Conservation (phyloP, 768 basidiomycete genomes). For the Fistulinella prunicolor region DNA sequence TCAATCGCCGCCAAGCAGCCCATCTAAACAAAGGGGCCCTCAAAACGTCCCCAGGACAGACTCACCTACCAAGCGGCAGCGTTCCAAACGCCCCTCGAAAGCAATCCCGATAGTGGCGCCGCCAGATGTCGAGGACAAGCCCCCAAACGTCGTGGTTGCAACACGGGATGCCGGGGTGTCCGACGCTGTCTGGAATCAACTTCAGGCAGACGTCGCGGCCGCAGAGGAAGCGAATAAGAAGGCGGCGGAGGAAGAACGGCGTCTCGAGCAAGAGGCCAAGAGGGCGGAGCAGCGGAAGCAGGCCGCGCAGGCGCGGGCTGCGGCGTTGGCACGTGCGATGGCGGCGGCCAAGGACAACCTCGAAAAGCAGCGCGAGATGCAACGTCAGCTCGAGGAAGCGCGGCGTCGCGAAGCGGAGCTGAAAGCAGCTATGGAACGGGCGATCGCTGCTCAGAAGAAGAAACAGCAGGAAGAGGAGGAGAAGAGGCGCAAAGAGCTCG, state of each 20-base stretch:
- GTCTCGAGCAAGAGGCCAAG: slow-evolving; percentile 18
- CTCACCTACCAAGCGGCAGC: neutral
- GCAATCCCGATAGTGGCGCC: no score
- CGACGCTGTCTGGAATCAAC: slow-evolving; percentile 50
- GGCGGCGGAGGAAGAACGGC: slow-evolving; percentile 19
- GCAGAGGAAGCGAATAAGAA: slow-evolving; percentile 18
- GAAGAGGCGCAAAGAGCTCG: slow-evolving; percentile 17
- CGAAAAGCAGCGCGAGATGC: slow-evolving; percentile 22
- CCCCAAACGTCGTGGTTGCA: slow-evolving; percentile 6
- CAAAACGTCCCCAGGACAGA: neutral
- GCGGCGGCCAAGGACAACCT: slow-evolving; percentile 18
- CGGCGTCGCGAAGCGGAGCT: slow-evolving; percentile 28
- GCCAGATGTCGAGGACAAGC: neutral
- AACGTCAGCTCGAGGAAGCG: slow-evolving; percentile 29
- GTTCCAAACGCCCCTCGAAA: neutral
- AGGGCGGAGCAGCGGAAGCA: slow-evolving; percentile 10
- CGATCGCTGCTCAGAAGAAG: slow-evolving; percentile 27
- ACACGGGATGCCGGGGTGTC: slow-evolving; percentile 52
- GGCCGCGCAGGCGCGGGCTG: slow-evolving; percentile 8
- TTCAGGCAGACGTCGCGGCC: slow-evolving; percentile 39
- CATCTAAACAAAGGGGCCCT: slow-evolving; percentile 2
- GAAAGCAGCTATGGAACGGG: slow-evolving; percentile 25
- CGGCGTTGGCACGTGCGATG: slow-evolving; percentile 19
- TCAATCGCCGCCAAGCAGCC: no score
- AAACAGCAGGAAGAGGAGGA: slow-evolving; percentile 40